Base-by-base conservation (phyloP, 306 rosid genomes). In the Cicer arietinum region DNA sequence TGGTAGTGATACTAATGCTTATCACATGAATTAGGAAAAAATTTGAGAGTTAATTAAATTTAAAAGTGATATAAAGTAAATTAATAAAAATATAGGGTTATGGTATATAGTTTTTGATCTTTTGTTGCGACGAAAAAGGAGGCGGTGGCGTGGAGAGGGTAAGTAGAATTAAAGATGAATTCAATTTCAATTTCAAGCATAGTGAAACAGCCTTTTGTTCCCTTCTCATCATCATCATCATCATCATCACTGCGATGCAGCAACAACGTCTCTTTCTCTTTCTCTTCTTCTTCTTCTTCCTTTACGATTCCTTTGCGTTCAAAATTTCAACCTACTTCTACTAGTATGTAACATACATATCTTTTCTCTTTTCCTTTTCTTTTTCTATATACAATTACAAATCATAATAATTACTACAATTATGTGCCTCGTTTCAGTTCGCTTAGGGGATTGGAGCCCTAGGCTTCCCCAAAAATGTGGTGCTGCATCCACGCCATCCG, bases 391-490 rank as follows among this genome's bases (percentile, higher is more conserved):
- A 25, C 1, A 12, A 7, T 1, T 25, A 0, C 14, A 2, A 14
- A 16, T 50, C 6, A 54, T 25, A 7, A 17, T 53, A 4, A 12
- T 13, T 45, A 1, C 8, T 58, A 8, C 10, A 39, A 6, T 9
- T 63, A 2, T 59, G 11, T 59, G 58, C 20, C 10, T 61, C 5
- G 10, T 65, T 65, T 64, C 51, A 14, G 16, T 74, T 80, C 66
- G 5, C 1, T 73, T 47, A 9, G 16, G 73, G 59, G 82, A 69
- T 61, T 42, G 82, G 78, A 73, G 44, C 14, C 48, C 62, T 53
- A 62, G 62, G 25, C n/a, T 77, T 71, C 61, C 80, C 39, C 67
- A 76, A n/a, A 84, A 70, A 76, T 84, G 89, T 30, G 74, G 80
- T 20, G 73, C 82, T 25, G 30, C 30, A 25, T 25, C 30, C 30